Evolutionary conservation across 257 asterid species (phyloP).

Genomic region (Asclepias syriaca): DNA sequence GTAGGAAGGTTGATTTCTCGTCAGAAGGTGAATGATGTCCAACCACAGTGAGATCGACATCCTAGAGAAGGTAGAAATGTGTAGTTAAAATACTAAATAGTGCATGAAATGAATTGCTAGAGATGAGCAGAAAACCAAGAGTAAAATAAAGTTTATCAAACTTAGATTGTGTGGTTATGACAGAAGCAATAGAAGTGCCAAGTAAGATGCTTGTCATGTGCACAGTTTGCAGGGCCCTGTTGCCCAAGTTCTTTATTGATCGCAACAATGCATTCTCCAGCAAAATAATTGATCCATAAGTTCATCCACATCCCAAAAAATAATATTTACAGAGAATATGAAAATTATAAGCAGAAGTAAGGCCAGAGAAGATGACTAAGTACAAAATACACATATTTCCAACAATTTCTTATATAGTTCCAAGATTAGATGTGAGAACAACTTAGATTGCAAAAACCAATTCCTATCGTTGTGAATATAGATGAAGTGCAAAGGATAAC

Average conservation of each 20-base stretch:
- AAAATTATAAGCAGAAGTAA: neutral
- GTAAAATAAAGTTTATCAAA: neutral
- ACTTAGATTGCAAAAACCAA: neutral
- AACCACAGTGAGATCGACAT: slow-evolving; percentile 34
- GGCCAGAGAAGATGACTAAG: neutral
- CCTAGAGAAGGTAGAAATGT: slow-evolving; percentile 34
- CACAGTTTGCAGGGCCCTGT: neutral
- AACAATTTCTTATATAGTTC: neutral
- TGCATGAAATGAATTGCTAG: neutral
- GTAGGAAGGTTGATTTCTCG: slow-evolving; percentile 48
- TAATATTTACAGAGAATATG: neutral
- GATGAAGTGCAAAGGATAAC: neutral
- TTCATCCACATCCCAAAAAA: neutral
- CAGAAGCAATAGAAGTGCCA: neutral
- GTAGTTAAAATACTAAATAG: slow-evolving; percentile 6
- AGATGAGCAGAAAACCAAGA: neutral
- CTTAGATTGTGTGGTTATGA: neutral
- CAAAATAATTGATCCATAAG: neutral
- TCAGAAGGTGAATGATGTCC: slow-evolving; percentile 46
- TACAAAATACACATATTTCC: neutral
- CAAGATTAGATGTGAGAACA: neutral
- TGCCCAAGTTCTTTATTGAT: neutral
- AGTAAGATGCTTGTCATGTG: neutral
- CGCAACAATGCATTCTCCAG: neutral
- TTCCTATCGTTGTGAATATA: neutral